Evolutionary conservation across 352 stramenopile species (phyloP).

Genomic region (Globisporangium uncinulatum): DNA sequence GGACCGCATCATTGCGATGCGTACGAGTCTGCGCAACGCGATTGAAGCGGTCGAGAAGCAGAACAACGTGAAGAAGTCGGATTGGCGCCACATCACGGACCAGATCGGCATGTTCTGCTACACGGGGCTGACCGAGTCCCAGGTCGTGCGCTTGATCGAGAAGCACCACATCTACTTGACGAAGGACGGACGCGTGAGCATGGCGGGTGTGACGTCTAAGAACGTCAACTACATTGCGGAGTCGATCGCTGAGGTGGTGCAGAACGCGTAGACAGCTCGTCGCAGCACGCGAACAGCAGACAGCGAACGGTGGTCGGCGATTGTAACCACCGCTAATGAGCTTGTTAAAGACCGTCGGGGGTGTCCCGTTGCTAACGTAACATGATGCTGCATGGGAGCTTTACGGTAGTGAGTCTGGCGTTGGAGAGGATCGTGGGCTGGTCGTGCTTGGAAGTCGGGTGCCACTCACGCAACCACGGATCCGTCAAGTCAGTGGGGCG

Average conservation of each 20-base stretch:
- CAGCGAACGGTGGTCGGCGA: not conserved
- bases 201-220: slow-evolving; percentile 95
- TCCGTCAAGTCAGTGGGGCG: too few relatives aligned
- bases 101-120: slow-evolving; percentile 99
- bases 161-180: slow-evolving; percentile 99
- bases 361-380: not conserved
- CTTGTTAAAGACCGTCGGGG: not conserved
- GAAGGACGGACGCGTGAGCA: slow-evolving; percentile 97
- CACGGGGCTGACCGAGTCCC: slow-evolving; percentile 93
- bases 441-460: too few relatives aligned
- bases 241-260: slow-evolving; percentile 92
- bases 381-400: too few relatives aligned
- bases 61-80: slow-evolving; percentile 66
- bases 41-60: slow-evolving; percentile 79
- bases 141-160: slow-evolving; percentile 92
- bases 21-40: slow-evolving; percentile 68
- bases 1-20: slow-evolving; percentile 95
- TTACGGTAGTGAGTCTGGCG: too few relatives aligned
- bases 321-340: slow-evolving; percentile 5
- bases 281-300: not conserved
- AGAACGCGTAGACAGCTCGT: slow-evolving; percentile 57
- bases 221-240: slow-evolving; percentile 97
- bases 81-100: slow-evolving; percentile 98
- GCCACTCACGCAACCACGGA: too few relatives aligned
- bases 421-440: too few relatives aligned